Conservation (phyloP, 148 eudicot genomes). For the Fagopyrum homotropicum region DNA sequence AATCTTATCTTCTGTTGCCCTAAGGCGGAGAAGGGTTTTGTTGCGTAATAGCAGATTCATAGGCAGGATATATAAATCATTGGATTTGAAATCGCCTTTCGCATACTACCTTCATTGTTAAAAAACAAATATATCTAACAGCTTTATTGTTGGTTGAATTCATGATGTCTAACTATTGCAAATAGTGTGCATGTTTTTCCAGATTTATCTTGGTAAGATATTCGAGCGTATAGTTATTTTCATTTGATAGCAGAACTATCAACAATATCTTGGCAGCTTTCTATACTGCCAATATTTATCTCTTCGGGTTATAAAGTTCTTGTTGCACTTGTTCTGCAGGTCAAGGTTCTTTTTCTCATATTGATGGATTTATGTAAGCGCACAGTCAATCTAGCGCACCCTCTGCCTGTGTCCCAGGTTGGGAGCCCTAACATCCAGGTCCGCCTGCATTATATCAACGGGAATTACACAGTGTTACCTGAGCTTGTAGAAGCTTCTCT, state of each 20-base stretch:
- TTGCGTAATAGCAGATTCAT: too few relatives aligned
- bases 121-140: background rate
- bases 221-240: background rate
- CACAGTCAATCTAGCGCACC: slow-evolving; percentile 70
- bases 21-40: background rate
- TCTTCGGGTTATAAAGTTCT: background rate
- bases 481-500: slow-evolving; percentile 99
- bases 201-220: background rate
- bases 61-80: too few relatives aligned
- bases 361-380: slow-evolving; percentile 91
- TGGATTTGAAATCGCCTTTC: too few relatives aligned
- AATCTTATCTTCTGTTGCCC: slow-evolving; percentile 4
- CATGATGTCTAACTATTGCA: too few relatives aligned
- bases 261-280: background rate
- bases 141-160: background rate
- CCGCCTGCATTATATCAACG: slow-evolving; percentile 90
- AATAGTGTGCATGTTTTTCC: too few relatives aligned
- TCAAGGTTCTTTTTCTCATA: slow-evolving; percentile 87
- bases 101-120: background rate
- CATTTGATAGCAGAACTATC: background rate
- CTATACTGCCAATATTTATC: background rate
- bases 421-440: slow-evolving; percentile 82
- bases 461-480: slow-evolving; percentile 89
- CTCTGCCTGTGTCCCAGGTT: slow-evolving; percentile 92
- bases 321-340: slow-evolving; percentile 38